Evolutionary conservation across 176 grass and related monocot genomes (phyloP), one percentile per base, ranked within the genome.

Genomic region (Oryza brachyantha): DNA sequence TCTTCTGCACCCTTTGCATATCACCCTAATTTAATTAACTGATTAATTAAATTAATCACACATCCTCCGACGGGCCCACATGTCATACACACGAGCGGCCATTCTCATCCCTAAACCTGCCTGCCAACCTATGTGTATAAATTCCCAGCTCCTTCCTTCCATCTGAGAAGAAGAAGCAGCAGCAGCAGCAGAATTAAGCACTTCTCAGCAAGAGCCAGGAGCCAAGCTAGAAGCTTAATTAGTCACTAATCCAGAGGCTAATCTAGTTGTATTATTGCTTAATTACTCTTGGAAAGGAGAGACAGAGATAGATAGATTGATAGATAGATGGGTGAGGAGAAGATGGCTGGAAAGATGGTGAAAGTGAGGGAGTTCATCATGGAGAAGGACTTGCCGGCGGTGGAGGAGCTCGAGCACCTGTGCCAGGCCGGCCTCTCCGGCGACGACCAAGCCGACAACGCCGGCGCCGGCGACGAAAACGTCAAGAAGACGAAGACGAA

Each of bases 351-450:
- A 8, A 52, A 75, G 64, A 54, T 73, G 82, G 74, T 35, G 64
- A 80, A 72, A 43, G 91, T 93, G 54, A 83, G 91, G 43, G 85
- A 86, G 85, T 90, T 93, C 16, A 67, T 91, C 36, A 73, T 91
- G 85, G 79, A 70, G 82, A 88, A 57, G 54, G 91, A 93, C 67
- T 52, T 87, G 28, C 52, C 42, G 19, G 80, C 83, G 10, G 67
- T 91, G 26, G 88, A 88, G 88, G 91, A 84, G 72, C 83, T 93
- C 8, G 91, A 93, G 79, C 83, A 40, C 7, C 85, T 43, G 35
- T 93, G 91, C 74, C 85, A 93, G 36, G 85, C 88, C 71, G 85
- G 85, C 43, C 73, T 86, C 17, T 87, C 65, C 14, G 74, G 70
- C 25, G 72, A 87, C 25, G 72, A 87, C 58, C 82, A 76, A 69